Percentiles rank a stretch among this genome's conserved stretches.
Conservation (phyloP, 139 green algal genomes). For the Edaphochlamys debaryana region DNA sequence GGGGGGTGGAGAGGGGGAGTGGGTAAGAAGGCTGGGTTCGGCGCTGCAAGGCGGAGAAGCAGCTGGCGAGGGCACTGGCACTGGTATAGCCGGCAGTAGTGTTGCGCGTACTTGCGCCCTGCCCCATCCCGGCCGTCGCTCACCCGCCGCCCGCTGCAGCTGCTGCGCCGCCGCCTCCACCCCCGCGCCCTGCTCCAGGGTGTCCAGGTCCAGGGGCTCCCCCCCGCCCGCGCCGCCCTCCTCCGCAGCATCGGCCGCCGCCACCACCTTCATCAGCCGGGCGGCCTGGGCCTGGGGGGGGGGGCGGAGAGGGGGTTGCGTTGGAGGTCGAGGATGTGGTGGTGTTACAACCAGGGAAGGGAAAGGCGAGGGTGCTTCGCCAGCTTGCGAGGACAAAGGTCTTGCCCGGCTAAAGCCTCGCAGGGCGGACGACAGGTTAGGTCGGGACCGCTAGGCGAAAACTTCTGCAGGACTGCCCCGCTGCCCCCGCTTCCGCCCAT, state of each 20-base stretch:
- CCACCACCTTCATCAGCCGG: slow-evolving; percentile 36
- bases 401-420: no score
- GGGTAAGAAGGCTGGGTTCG: neutral
- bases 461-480: no score
- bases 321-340: no score
- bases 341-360: no score
- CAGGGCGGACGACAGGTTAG: no score
- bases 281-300: slow-evolving; percentile 23
- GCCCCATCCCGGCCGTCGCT: neutral
- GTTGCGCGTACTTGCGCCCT: no score
- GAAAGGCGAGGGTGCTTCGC: no score
- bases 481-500: neutral
- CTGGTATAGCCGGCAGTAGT: no score
- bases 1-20: neutral
- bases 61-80: no score
- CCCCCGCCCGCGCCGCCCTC: neutral
- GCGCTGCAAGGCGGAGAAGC: no score
- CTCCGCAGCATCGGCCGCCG: slow-evolving; percentile 26
- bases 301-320: neutral
- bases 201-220: slow-evolving; percentile 36
- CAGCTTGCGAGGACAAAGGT: no score
- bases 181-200: slow-evolving; percentile 11
- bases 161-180: slow-evolving; percentile 31
- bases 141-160: slow-evolving; percentile 25
- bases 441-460: no score